Evolutionary conservation across 768 basidiomycete genomes (phyloP), one percentile per base, ranked within the genome.

Genomic region (Hysterangium stoloniferum): DNA sequence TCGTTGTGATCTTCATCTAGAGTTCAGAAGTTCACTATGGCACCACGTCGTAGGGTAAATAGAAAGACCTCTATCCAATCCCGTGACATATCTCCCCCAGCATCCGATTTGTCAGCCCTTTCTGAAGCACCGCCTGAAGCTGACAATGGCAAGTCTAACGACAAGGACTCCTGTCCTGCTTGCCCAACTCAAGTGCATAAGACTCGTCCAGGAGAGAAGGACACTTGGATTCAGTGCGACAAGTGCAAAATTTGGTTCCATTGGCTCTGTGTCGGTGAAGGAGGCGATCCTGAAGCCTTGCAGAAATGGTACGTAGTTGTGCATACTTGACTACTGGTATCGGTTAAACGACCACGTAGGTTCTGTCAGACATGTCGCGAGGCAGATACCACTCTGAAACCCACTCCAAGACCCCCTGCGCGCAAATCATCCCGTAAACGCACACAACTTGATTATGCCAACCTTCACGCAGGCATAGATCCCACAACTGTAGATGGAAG

Each of bases 221-320:
- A 87, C 56, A 79, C 70, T 58, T 93, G 89, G 90, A 80, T 92
- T 50, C 69, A 80, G 55, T 93, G 90, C 62, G 88, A 90, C 59
- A 74, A 75, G 19, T 89, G 86, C 71, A 83, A 82, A 65, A 75
- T 70, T 27, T 90, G 86, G 87, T 90, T 80, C 62, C 86, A 90
- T 61, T 91, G 86, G 85, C 70, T 76, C 52, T 90, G 87, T 65
- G 84, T 77, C 12, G 83, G 84, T 22, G 75, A 80, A 37, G 77
- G 77, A 12, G 73, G 73, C 33, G 80, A 82, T 54, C 71, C 83
- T 9, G 78, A 80, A 31, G 71, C 72, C 12, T 77, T 91, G 52
- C 85, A 87, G 63, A 89, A 85, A 73, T 89, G 84, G 87, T 85
- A 59, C 57, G 79, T 63, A 42, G 32, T 34, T 45, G 41, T 51